phyloP scores from a whole-genome alignment of 768 basidiomycete genomes.

The Tricholoma terreum region DNA sequence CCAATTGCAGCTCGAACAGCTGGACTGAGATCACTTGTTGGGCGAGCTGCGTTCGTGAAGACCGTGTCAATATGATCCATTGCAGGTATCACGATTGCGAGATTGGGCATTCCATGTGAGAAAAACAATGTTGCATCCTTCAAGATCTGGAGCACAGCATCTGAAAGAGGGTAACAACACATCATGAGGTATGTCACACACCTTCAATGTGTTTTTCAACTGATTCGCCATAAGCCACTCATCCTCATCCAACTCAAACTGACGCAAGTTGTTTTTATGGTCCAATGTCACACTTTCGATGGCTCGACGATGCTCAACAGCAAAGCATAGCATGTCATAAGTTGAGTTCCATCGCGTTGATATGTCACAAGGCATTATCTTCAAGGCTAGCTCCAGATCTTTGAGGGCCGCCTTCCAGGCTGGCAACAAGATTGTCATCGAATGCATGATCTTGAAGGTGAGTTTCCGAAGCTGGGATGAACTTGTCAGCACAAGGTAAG shows the following conservation, averaged over 20 bases:
- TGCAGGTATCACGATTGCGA: conserved; percentile 35
- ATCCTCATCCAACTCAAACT: too few species aligned
- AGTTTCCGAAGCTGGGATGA: conserved; percentile 17
- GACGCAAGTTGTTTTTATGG: too few species aligned
- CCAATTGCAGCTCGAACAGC: conserved; percentile 22
- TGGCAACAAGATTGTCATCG: too few species aligned
- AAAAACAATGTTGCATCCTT: conserved; percentile 34
- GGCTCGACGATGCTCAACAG: too few species aligned
- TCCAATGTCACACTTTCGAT: too few species aligned
- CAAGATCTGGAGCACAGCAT: conserved; percentile 25
- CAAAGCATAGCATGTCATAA: too few species aligned
- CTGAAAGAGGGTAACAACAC: too few species aligned
- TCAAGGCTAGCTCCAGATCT: conserved; percentile 4
- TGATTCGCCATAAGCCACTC: too few species aligned
- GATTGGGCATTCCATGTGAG: conserved; percentile 12
- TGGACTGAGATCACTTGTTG: neutral
- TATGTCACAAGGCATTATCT: conserved; percentile 37
- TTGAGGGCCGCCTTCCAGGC: conserved; percentile 16
- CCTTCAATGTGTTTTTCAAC: too few species aligned
- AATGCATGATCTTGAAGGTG: too few species aligned
- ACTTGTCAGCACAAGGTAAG: neutral
- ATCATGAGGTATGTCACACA: too few species aligned
- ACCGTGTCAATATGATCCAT: conserved; percentile 19
- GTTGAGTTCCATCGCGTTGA: conserved; percentile 36
- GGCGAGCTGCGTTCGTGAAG: conserved; percentile 1